Conservation (phyloP, 129 eudicot genomes). For the Chrysanthemum makinoi region DNA sequence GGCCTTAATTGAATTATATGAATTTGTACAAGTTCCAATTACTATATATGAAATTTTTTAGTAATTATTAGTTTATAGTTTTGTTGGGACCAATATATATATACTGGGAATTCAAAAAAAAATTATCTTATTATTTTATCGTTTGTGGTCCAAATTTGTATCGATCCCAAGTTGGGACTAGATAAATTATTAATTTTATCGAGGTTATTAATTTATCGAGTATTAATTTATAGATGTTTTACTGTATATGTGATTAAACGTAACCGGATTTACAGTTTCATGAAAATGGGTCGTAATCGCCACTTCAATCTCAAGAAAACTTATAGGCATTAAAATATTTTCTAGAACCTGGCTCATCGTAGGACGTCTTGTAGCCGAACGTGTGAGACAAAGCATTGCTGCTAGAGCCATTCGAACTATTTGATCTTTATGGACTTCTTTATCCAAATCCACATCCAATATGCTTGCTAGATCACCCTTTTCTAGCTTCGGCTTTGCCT, state of each 20-base stretch:
- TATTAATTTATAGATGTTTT: too few species aligned
- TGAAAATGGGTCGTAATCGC: background rate
- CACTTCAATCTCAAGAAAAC: background rate
- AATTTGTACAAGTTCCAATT: too few species aligned
- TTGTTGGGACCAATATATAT: too few species aligned
- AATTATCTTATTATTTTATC: too few species aligned
- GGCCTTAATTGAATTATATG: too few species aligned
- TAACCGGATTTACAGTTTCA: background rate
- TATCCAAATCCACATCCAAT: conserved; percentile 63
- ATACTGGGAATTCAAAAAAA: too few species aligned
- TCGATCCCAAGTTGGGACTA: too few species aligned
- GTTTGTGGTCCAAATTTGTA: too few species aligned
- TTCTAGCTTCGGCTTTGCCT: conserved; percentile 89
- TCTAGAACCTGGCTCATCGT: conserved; percentile 65
- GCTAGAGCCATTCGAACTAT: conserved; percentile 78
- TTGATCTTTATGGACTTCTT: conserved; percentile 47
- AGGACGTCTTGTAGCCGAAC: conserved; percentile 85
- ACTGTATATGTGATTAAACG: background rate
- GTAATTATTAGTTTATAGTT: too few species aligned
- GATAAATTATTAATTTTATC: too few species aligned
- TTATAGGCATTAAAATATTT: conserved; percentile 1
- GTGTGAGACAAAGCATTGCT: conserved; percentile 75
- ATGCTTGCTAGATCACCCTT: conserved; percentile 64
- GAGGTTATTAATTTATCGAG: too few species aligned
- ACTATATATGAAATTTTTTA: too few species aligned